These are phyloP conservation scores for Drosera spatulata DNA, from an alignment of 179 eudicot genomes.

Conservation along the genomic window DNA sequence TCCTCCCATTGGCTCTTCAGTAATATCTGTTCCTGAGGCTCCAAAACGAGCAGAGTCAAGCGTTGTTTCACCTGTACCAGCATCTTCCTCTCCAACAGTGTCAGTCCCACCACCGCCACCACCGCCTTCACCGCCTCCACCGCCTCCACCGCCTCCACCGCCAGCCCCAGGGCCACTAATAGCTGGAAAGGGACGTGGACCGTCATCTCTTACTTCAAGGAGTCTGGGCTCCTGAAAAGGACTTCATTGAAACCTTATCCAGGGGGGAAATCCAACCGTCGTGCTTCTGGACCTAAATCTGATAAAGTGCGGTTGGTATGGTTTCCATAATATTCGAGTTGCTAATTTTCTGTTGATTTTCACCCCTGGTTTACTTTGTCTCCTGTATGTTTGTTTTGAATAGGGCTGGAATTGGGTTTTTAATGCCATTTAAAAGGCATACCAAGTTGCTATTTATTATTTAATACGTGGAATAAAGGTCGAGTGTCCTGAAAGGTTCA, in stretches of 20 bases:
- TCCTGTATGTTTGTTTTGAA: too few species aligned
- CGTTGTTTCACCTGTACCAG: slow-evolving; percentile 11
- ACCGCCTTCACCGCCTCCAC: slow-evolving; percentile 32
- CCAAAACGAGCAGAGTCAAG: slow-evolving; percentile 14
- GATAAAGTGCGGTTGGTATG: slow-evolving; percentile 82
- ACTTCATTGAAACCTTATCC: slow-evolving; percentile 62
- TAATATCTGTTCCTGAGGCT: slow-evolving; percentile 15
- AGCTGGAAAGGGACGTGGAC: slow-evolving; percentile 38
- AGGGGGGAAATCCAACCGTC: slow-evolving; percentile 43
- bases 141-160: slow-evolving; percentile 50
- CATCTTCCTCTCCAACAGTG: not conserved
- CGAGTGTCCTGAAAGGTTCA: too few species aligned
- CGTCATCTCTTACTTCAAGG: slow-evolving; percentile 25
- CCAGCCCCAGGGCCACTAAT: slow-evolving; percentile 61
- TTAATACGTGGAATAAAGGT: too few species aligned
- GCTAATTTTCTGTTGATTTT: too few species aligned
- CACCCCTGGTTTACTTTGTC: too few species aligned
- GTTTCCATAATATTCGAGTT: not conserved
- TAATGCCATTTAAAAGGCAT: too few species aligned
- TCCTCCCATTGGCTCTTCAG: slow-evolving; percentile 17
- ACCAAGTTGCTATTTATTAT: too few species aligned
- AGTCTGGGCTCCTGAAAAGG: slow-evolving; percentile 36
- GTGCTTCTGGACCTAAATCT: slow-evolving; percentile 46
- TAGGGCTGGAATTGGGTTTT: too few species aligned
- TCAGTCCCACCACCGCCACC: slow-evolving; percentile 8